phyloP scores from a whole-genome alignment of 1,284 basidiomycete genomes.

The Boletus smithii region DNA sequence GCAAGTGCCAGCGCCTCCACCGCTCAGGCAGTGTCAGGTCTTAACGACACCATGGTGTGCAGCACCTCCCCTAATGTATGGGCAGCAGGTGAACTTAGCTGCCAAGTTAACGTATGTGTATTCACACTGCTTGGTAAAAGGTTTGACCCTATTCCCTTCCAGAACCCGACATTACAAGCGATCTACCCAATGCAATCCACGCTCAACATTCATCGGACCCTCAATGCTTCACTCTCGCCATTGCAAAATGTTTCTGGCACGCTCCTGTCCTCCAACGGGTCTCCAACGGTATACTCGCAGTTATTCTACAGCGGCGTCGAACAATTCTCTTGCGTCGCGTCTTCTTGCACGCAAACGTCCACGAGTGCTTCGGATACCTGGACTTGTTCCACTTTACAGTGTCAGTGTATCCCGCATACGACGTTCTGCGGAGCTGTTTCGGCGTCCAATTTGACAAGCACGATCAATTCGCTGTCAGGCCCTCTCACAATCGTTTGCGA shows the following conservation, averaged over 20 bases:
- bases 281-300: slow-evolving; percentile 64
- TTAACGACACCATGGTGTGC: slow-evolving; percentile 63
- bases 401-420: slow-evolving; percentile 66
- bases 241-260: slow-evolving; percentile 47
- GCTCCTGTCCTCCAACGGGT: slow-evolving; percentile 54
- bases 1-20: slow-evolving; percentile 29
- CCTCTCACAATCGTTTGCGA: slow-evolving; percentile 67
- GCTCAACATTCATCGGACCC: slow-evolving; percentile 73
- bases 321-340: slow-evolving; percentile 78
- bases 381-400: slow-evolving; percentile 69
- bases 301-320: slow-evolving; percentile 82
- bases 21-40: slow-evolving; percentile 27
- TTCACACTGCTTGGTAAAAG: slow-evolving; percentile 8
- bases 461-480: slow-evolving; percentile 59
- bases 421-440: slow-evolving; percentile 67
- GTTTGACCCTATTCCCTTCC: slow-evolving; percentile 4
- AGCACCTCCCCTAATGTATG: slow-evolving; percentile 59
- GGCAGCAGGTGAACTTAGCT: slow-evolving; percentile 70
- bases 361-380: slow-evolving; percentile 47
- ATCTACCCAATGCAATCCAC: slow-evolving; percentile 67
- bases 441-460: slow-evolving; percentile 48
- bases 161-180: slow-evolving; percentile 78
- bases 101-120: slow-evolving; percentile 62
- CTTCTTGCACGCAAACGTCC: slow-evolving; percentile 62
- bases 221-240: slow-evolving; percentile 66